Evolutionary conservation across 352 stramenopile genomes (phyloP).

Genomic region (Phytophthora cactorum): DNA sequence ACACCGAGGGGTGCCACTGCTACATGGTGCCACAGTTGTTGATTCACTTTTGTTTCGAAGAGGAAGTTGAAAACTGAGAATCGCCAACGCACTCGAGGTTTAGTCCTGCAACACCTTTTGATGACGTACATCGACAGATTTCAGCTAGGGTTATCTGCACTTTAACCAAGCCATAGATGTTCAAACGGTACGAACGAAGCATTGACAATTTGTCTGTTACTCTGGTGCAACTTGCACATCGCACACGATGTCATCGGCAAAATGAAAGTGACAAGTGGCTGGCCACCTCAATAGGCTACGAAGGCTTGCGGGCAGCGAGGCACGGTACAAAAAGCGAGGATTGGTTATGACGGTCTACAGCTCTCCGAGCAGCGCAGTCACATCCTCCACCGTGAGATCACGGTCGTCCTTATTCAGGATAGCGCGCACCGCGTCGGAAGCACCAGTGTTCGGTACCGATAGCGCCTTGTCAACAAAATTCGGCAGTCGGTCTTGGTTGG

Average conservation of each 20-base stretch:
- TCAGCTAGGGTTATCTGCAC: no score
- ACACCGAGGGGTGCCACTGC: no score
- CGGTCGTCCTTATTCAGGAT: constrained; percentile 87
- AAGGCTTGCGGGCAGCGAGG: constrained; percentile 13
- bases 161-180: no score
- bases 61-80: no score
- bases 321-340: constrained; percentile 17
- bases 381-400: constrained; percentile 88
- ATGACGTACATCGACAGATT: no score
- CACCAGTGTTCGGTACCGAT: constrained; percentile 53
- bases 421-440: constrained; percentile 68
- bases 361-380: constrained; percentile 76
- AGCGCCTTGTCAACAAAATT: constrained; percentile 71
- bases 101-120: no score
- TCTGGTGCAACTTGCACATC: constrained; percentile 4
- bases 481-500: constrained; percentile 75
- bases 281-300: constrained; percentile 4
- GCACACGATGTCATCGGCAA: constrained; percentile 4
- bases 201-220: constrained; percentile 18
- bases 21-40: no score
- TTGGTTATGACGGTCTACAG: constrained; percentile 40
- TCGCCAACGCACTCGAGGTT: no score
- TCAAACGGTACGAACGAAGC: neutral
- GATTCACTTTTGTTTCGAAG: no score
- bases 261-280: constrained; percentile 22